Percentiles rank a stretch among this genome's conserved stretches.
Conservation (phyloP, 345 rosid genomes). For the Passiflora organensis region DNA sequence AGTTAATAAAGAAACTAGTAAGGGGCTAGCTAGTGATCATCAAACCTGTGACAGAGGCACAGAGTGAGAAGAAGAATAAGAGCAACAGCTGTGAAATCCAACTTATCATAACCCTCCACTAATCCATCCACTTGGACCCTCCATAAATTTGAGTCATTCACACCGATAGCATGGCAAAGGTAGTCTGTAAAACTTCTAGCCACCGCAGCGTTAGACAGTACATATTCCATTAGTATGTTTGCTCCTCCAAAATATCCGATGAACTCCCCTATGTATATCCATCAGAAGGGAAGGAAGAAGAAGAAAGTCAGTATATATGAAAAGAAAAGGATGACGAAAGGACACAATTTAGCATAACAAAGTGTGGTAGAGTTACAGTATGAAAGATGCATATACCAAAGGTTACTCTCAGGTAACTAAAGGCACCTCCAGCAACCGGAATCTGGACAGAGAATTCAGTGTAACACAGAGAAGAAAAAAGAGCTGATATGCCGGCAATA, state of each 20-base stretch:
- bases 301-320: constrained; percentile 2
- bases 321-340: constrained; percentile 8
- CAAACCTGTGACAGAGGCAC: constrained; percentile 77
- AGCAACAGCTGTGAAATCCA: constrained; percentile 83
- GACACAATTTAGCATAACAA: neutral
- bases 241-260: constrained; percentile 85
- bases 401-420: constrained; percentile 87
- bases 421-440: constrained; percentile 97
- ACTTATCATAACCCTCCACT: constrained; percentile 53
- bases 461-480: constrained; percentile 88
- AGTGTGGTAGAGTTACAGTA: neutral
- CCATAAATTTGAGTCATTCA: constrained; percentile 49
- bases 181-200: constrained; percentile 88
- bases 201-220: constrained; percentile 88
- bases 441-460: constrained; percentile 87
- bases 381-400: constrained; percentile 42
- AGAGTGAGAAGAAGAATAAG: constrained; percentile 80
- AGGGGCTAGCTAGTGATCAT: constrained; percentile 1
- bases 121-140: constrained; percentile 64
- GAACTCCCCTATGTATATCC: constrained; percentile 57
- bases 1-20: neutral
- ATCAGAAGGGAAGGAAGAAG: neutral
- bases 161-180: constrained; percentile 61
- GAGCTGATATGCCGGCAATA: constrained; percentile 76
- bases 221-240: constrained; percentile 86